These are phyloP conservation scores for Penicillium manginii DNA, from an alignment of 495 filamentous ascomycete species.

Conservation along the genomic window DNA sequence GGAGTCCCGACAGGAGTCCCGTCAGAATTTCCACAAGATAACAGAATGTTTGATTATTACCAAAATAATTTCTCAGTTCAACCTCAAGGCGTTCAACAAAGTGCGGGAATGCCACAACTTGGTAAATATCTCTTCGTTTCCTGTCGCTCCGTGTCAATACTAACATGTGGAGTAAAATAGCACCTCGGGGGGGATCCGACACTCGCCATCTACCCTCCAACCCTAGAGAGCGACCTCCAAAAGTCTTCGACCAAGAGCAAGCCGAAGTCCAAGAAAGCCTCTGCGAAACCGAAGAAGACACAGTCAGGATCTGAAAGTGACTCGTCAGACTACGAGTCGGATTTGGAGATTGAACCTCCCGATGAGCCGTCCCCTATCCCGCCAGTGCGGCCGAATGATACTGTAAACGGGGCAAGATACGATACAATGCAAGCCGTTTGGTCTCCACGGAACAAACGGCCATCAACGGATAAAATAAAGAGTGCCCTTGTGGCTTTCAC, in stretches of 20 bases:
- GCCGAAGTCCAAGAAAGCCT: conserved; percentile 29
- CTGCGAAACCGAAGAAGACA: conserved; percentile 31
- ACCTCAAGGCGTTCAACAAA: conserved; percentile 11
- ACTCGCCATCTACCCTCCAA: neutral
- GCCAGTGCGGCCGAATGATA: conserved; percentile 50
- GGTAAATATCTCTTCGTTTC: neutral
- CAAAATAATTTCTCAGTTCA: conserved; percentile 37
- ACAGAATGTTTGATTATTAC: conserved; percentile 33
- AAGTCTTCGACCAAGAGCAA: conserved; percentile 17
- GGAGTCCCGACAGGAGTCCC: conserved; percentile 33
- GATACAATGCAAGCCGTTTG: conserved; percentile 69
- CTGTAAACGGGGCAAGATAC: conserved; percentile 59
- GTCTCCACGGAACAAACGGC: conserved; percentile 56
- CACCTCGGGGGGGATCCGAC: neutral
- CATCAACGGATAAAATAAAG: conserved; percentile 52
- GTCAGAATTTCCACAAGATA: conserved; percentile 5
- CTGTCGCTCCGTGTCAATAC: neutral
- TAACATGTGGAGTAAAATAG: neutral
- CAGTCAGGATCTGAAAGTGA: conserved; percentile 51
- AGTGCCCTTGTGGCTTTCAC: conserved; percentile 59
- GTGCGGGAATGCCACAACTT: neutral
- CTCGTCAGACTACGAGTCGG: conserved; percentile 48
- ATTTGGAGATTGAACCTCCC: conserved; percentile 48
- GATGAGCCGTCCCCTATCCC: conserved; percentile 60
- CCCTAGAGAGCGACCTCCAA: conserved; percentile 11